These are phyloP conservation scores for Amylocarpus encephaloides DNA, from an alignment of 2,329 filamentous ascomycete species.

Conservation along the genomic window DNA sequence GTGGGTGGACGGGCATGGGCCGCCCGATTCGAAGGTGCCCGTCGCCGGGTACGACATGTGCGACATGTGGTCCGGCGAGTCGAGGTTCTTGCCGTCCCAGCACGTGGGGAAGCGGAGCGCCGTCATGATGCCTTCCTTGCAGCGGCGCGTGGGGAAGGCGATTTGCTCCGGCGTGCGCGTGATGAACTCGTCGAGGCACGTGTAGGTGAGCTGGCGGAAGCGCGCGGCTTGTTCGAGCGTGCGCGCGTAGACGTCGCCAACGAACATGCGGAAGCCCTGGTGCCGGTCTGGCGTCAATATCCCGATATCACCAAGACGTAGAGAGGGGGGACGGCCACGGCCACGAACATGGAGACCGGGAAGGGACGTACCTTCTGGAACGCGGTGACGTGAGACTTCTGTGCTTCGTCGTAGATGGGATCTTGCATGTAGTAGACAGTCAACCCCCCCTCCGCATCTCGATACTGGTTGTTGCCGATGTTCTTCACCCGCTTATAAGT, in stretches of 20 bases:
- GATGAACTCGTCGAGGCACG: slow-evolving; percentile 34
- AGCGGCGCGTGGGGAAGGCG: slow-evolving; percentile 31
- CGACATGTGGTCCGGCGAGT: slow-evolving; percentile 16
- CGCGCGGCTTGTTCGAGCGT: slow-evolving; percentile 33
- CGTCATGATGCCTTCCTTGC: slow-evolving; percentile 30
- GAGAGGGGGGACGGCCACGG: too few relatives aligned
- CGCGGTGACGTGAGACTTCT: not conserved
- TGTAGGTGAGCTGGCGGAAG: slow-evolving; percentile 39
- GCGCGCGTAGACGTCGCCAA: slow-evolving; percentile 35
- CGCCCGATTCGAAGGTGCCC: slow-evolving; percentile 9
- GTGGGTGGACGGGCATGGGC: slow-evolving; percentile 26
- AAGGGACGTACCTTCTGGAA: not conserved
- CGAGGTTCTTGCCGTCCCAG: slow-evolving; percentile 19
- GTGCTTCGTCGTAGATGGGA: not conserved
- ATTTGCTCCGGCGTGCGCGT: slow-evolving; percentile 36
- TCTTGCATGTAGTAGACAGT: slow-evolving; percentile 32
- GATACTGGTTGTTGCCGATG: slow-evolving; percentile 29
- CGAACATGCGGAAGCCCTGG: slow-evolving; percentile 33
- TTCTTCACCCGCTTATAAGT: slow-evolving; percentile 26
- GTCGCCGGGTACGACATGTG: slow-evolving; percentile 20
- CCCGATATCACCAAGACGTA: too few relatives aligned
- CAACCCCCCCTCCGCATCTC: slow-evolving; percentile 29
- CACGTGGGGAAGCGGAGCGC: slow-evolving; percentile 25
- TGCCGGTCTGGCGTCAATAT: not conserved
- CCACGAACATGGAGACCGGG: not conserved